phyloP scores from a whole-genome alignment of 2,329 filamentous ascomycete species.

The Aspergillus unguis region DNA sequence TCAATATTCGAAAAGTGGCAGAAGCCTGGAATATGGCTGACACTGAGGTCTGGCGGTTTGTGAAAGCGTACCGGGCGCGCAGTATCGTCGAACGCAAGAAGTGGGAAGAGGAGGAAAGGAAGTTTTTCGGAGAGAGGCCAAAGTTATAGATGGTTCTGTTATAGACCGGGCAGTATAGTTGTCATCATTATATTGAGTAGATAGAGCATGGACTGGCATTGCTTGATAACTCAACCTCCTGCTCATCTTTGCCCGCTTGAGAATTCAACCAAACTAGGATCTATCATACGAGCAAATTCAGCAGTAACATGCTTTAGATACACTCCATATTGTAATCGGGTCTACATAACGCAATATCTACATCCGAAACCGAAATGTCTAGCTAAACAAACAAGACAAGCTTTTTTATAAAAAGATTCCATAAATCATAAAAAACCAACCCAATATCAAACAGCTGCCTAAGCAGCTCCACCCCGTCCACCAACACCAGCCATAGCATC shows the following conservation, averaged over 20 bases:
- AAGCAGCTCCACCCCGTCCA: conserved; percentile 46
- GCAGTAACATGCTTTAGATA: too few species aligned
- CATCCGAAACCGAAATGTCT: too few species aligned
- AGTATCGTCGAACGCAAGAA: conserved; percentile 54
- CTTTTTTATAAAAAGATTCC: too few species aligned
- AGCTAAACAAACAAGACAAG: too few species aligned
- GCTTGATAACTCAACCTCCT: too few species aligned
- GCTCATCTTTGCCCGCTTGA: too few species aligned
- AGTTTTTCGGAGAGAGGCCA: conserved; percentile 49
- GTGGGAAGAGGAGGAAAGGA: conserved; percentile 60
- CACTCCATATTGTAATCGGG: too few species aligned
- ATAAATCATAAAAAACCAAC: too few species aligned
- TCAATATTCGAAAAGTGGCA: conserved; percentile 43
- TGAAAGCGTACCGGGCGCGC: conserved; percentile 57
- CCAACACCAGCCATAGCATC: conserved; percentile 52
- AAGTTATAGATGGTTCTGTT: conserved; percentile 12
- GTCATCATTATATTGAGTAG: not conserved
- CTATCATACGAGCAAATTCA: too few species aligned
- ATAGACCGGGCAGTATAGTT: not conserved
- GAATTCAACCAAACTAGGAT: too few species aligned
- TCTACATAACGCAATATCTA: too few species aligned
- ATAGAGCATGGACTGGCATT: not conserved
- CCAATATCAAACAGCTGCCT: not conserved
- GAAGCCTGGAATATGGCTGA: conserved; percentile 60
- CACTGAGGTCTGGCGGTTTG: conserved; percentile 63